Evolutionary conservation across 2,329 filamentous ascomycete species (phyloP).

Genomic region (Amauroascus niger): DNA sequence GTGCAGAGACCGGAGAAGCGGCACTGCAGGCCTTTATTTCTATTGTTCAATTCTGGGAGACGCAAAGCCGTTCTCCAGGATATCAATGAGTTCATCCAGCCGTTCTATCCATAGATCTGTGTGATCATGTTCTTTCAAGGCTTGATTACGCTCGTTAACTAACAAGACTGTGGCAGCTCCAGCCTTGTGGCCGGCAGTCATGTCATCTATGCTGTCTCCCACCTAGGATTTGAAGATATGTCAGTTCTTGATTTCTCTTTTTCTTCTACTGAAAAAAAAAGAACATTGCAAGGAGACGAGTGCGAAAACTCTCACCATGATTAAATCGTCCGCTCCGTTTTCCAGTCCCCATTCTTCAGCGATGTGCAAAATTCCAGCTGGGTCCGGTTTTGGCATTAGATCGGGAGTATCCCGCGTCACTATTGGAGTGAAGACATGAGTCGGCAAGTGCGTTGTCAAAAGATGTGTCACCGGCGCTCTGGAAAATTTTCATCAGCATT

Average conservation of each 20-base stretch:
- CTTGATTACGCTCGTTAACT: constrained; percentile 67
- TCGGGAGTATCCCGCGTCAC: constrained; percentile 69
- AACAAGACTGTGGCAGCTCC: constrained; percentile 87
- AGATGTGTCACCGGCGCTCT: constrained; percentile 38
- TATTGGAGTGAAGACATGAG: constrained; percentile 62
- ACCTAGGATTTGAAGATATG: constrained; percentile 26
- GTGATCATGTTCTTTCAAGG: constrained; percentile 60
- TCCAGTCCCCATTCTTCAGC: constrained; percentile 62
- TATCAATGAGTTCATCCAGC: constrained; percentile 64
- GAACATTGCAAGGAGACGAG: neutral
- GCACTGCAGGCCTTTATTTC: neutral
- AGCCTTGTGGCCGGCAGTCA: constrained; percentile 72
- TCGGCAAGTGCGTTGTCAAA: constrained; percentile 61
- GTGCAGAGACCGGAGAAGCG: neutral
- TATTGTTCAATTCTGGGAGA: constrained; percentile 29
- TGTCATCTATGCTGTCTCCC: constrained; percentile 82
- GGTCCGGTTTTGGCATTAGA: constrained; percentile 65
- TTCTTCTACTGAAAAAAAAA: neutral
- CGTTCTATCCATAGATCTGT: constrained; percentile 64
- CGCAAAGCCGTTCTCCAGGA: constrained; percentile 66
- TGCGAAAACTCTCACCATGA: constrained; percentile 45
- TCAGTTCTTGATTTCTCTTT: neutral
- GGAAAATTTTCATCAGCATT: neutral
- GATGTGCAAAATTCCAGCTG: constrained; percentile 80
- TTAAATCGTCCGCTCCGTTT: constrained; percentile 36